phyloP scores from a whole-genome alignment of 1,139 yeast species.

The Yamadazyma pseudoaaseri region DNA sequence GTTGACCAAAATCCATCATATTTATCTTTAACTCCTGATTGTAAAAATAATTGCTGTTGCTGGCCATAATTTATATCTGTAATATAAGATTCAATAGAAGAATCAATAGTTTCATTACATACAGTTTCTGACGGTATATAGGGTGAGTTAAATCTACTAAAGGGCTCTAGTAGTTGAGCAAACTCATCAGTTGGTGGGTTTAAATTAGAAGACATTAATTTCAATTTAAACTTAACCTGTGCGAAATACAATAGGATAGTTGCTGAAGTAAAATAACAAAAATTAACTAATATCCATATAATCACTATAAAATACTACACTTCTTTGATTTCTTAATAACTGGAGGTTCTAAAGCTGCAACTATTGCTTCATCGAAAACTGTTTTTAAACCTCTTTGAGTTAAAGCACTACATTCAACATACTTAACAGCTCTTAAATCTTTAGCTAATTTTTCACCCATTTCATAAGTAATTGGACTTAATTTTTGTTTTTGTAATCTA shows the following conservation, averaged over 20 bases:
- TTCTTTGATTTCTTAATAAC: constrained; percentile 69
- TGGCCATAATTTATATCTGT: constrained; percentile 25
- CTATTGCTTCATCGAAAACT: constrained; percentile 78
- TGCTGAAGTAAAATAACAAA: too few species aligned
- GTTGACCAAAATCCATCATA: not conserved
- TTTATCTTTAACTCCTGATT: constrained; percentile 12
- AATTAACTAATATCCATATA: constrained; percentile 3
- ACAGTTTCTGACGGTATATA: not conserved
- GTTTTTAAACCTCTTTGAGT: constrained; percentile 84
- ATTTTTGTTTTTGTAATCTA: constrained; percentile 61
- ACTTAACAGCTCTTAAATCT: constrained; percentile 70
- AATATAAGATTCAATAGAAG: constrained; percentile 20
- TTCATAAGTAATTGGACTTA: constrained; percentile 57
- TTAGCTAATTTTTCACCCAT: constrained; percentile 71
- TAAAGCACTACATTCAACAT: constrained; percentile 92
- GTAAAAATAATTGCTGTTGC: constrained; percentile 23
- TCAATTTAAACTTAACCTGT: too few species aligned
- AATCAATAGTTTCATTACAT: not conserved
- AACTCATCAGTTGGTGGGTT: not conserved
- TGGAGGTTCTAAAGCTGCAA: constrained; percentile 66
- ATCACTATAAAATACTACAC: constrained; percentile 67
- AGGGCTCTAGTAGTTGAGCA: not conserved
- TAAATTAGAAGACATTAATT: not conserved
- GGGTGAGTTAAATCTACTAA: too few species aligned
- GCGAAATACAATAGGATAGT: too few species aligned